These are phyloP conservation scores for Coemansia sp. DNA, from an alignment of 192 early-diverging fungal species.

Conservation along the genomic window DNA sequence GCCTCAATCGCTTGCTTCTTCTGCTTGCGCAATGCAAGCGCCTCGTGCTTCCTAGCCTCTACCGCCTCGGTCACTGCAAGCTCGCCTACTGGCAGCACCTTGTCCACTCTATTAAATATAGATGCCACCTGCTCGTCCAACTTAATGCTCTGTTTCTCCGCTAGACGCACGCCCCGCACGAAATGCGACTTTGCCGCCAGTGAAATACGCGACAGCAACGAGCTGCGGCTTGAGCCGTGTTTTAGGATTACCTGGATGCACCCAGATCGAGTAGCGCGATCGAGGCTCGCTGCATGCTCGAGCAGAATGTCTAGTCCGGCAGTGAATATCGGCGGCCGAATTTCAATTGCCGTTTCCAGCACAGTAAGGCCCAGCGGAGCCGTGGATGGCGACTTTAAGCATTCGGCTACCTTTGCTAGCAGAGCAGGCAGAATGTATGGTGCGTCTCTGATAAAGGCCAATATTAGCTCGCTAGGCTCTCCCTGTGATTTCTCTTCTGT, in stretches of 20 bases:
- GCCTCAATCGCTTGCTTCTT: conserved; percentile 22
- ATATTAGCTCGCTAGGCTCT: conserved; percentile 15
- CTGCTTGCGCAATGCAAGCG: conserved; percentile 15
- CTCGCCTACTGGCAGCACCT: neutral
- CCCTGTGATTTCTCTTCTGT: conserved; percentile 7
- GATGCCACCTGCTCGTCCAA: neutral
- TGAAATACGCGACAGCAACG: neutral
- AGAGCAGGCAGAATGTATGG: conserved; percentile 17
- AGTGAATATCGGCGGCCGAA: conserved; percentile 36
- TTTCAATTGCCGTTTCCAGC: conserved; percentile 44
- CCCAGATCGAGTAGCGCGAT: conserved; percentile 32
- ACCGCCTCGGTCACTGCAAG: neutral
- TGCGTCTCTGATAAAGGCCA: conserved; percentile 40
- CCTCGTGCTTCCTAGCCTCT: conserved; percentile 13
- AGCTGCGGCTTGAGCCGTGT: conserved; percentile 15
- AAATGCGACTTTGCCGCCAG: neutral
- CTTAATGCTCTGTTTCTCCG: neutral
- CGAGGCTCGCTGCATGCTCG: conserved; percentile 27
- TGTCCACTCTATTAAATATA: neutral
- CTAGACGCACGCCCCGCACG: neutral
- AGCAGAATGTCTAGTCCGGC: conserved; percentile 35
- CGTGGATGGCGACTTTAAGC: conserved; percentile 20
- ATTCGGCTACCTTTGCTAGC: conserved; percentile 22
- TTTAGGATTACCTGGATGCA: conserved; percentile 47
- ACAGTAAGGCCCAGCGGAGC: conserved; percentile 34